Evolutionary conservation across 2,329 filamentous ascomycete genomes (phyloP), one percentile per base, ranked within the genome.

Genomic region (Exophiala xenobiotica): DNA sequence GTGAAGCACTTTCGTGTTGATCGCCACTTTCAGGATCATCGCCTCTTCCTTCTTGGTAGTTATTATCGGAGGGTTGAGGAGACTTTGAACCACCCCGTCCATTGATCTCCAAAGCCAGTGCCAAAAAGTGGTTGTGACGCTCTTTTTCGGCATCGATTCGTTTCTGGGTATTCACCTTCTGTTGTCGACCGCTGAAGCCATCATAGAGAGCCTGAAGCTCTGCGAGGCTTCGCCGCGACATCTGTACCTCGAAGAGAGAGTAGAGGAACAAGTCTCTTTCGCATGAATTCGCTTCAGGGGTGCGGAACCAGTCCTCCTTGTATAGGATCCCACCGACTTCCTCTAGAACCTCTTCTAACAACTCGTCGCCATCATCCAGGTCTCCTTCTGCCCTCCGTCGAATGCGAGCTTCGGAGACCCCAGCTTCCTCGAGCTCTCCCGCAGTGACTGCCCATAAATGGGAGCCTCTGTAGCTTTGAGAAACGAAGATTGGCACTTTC

Each of bases 231-330:
- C 12, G 6, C 16, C 47, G 47, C 5, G 45, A 49, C 44, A 46
- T 51, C 41, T 58, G 49, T 3, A 55, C 53, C 20, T 54, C 54
- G 29, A 50, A 61, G 2, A 62, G 37, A 39, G 41, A 42, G 20
- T 56, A 62, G 16, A 58, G 46, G 14, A 54, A 45, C 12, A 62
- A 49, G 45, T 59, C 49, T 41, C 58, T 40, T 3, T 56, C 60
- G n/a, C 20, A 37, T 6, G 56, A 46, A n/a, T 57, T 56, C n/a
- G 11, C 8, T 26, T 38, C 22, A 11, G 11, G 19, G 4, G 39
- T 19, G 7, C 23, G 7, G 29, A 39, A 16, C 60, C 60, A 62
- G 45, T 62, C 58, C 16, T 19, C 26, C 18, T 26, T 16, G 2
- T 12, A 18, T 11, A 61, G 42, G 6, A 39, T 14, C 12, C 45